Conservation (phyloP, 78 protist genomes). For the Polysphondylium violaceum region DNA sequence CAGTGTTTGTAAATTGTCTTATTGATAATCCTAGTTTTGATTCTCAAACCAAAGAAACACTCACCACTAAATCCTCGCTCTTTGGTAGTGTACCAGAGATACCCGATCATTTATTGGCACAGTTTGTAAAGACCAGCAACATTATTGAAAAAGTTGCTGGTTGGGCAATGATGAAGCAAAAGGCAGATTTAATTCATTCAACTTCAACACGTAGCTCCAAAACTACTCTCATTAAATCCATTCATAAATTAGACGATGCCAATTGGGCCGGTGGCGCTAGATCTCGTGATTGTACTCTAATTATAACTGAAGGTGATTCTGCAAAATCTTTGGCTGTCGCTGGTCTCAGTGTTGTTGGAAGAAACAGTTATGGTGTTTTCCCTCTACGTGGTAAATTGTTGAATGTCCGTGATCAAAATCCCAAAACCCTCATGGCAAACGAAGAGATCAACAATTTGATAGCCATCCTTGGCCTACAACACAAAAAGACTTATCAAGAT, state of each 20-base stretch:
- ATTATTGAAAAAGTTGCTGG: conserved; percentile 72
- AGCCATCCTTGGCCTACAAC: conserved; percentile 95
- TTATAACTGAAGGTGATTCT: conserved; percentile 93
- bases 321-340: conserved; percentile 83
- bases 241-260: conserved; percentile 98
- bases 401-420: conserved; percentile 97
- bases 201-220: conserved; percentile 31
- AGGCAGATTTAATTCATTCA: conserved; percentile 58
- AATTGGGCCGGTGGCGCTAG: conserved; percentile 95
- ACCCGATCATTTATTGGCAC: conserved; percentile 1
- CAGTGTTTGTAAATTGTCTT: conserved; percentile 95
- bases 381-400: conserved; percentile 99
- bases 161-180: conserved; percentile 80
- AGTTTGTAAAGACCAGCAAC: conserved; percentile 38
- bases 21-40: conserved; percentile 99
- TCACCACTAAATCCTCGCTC: conserved; percentile 76
- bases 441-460: conserved; percentile 91
- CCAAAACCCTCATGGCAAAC: conserved; percentile 82
- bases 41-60: conserved; percentile 97
- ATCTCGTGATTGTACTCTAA: conserved; percentile 96
- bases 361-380: conserved; percentile 99
- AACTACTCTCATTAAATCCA: conserved; percentile 14
- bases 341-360: conserved; percentile 96
- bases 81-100: conserved; percentile 91
- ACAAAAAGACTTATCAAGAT: conserved; percentile 75